These are phyloP conservation scores for Lentinus brumalis DNA, from an alignment of 768 basidiomycete genomes.

Conservation along the genomic window DNA sequence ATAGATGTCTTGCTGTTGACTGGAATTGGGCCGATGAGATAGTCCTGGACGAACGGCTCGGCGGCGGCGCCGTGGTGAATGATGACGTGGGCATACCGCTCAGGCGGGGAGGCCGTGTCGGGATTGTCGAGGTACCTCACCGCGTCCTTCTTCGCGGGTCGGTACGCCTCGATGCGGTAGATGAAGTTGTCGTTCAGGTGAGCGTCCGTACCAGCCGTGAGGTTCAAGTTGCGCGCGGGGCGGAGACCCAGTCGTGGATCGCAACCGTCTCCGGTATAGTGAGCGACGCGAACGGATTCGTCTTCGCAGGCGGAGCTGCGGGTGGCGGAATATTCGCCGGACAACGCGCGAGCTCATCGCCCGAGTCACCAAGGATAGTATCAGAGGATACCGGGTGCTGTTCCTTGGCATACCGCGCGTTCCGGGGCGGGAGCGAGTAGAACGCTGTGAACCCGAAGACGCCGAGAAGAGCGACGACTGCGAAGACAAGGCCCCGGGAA, in stretches of 20 bases:
- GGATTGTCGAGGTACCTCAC: conserved; percentile 47
- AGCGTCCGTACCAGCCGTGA: conserved; percentile 40
- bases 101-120: conserved; percentile 28
- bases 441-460: conserved; percentile 14
- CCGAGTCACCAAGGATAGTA: neutral
- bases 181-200: conserved; percentile 50
- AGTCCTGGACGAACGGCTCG: conserved; percentile 51
- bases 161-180: conserved; percentile 50
- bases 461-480: conserved; percentile 8
- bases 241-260: conserved; percentile 49
- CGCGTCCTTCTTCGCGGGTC: conserved; percentile 50
- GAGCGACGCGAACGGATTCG: conserved; percentile 57
- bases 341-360: conserved; percentile 36
- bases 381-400: neutral
- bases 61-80: conserved; percentile 49
- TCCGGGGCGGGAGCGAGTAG: conserved; percentile 11
- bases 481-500: conserved; percentile 8
- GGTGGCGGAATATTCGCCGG: conserved; percentile 30
- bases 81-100: conserved; percentile 49
- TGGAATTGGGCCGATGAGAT: conserved; percentile 62
- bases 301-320: conserved; percentile 44
- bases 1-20: conserved; percentile 42
- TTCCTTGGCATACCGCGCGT: conserved; percentile 1
- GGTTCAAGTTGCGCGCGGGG: conserved; percentile 46
- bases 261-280: conserved; percentile 44